Evolutionary conservation across 2,329 filamentous ascomycete genomes (phyloP), one percentile per base, ranked within the genome.

Genomic region (Berkeleyomyces basicola): DNA sequence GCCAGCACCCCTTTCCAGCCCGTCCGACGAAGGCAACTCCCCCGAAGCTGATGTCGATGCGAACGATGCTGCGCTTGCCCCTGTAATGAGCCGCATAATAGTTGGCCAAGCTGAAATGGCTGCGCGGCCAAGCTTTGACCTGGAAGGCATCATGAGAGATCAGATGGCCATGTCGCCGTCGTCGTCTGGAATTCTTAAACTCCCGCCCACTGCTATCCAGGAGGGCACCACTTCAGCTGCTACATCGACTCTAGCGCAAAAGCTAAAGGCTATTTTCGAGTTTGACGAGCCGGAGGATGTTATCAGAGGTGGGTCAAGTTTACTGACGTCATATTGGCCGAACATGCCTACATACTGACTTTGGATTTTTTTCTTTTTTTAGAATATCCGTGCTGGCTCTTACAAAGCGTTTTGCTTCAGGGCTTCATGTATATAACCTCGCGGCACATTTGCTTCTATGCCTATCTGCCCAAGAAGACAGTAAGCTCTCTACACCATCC

Each of bases 381-480:
- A 83, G 92, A 97, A 76, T 96, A 95, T 71, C 88, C 90, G 7
- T 97, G 92, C 74, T 96, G 90, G 85, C 76, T 97, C 46, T 76
- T 97, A 42, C 90, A 96, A 71, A 96, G 87, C 70, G 90, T 96
- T 53, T 77, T 97, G 39, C 79, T 97, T 7, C 90, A 96, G 71
- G 93, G 93, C 4, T 96, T 93, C 71, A 86, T 99, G 80, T 97
- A 97, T 74, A 88, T 99, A 70, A 97, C 93, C 0, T 79, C 87
- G 65, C 87, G 86, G 68, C 93, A 99, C 71, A 87, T 97, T 65
- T 96, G 91, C 74, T 99, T 97, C 72, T 97, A 96, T 71, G 90
- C 93, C 46, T 96, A 96, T 71, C 80, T 97, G n/a, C 90, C 90
- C 5, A 95, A 91, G 77, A 96, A 93, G 78, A 83, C 87, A 60